These are phyloP conservation scores for Agaricus bisporus DNA, from an alignment of 768 basidiomycete genomes.

Conservation along the genomic window DNA sequence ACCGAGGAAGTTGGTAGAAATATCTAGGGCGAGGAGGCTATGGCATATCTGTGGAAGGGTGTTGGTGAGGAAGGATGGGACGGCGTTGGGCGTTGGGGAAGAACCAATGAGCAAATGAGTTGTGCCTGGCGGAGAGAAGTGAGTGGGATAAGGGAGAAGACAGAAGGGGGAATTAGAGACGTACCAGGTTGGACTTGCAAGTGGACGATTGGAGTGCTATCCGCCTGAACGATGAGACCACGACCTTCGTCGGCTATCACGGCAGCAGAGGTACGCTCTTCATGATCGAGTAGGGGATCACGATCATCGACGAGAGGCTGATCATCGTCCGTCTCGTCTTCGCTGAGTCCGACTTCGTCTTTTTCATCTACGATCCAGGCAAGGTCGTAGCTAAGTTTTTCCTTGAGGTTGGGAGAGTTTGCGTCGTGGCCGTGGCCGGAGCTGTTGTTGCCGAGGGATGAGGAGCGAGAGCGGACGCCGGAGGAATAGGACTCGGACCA, in stretches of 20 bases:
- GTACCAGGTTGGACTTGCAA: slow-evolving; percentile 70
- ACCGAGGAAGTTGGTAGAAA: slow-evolving; percentile 82
- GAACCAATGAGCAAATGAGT: slow-evolving; percentile 92
- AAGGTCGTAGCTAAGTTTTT: slow-evolving; percentile 72
- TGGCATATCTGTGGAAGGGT: slow-evolving; percentile 67
- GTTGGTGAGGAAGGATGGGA: slow-evolving; percentile 68
- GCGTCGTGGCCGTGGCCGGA: slow-evolving; percentile 31
- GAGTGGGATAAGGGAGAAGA: slow-evolving; percentile 9
- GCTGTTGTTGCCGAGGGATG: slow-evolving; percentile 48
- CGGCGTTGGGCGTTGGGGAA: slow-evolving; percentile 67
- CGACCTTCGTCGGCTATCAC: slow-evolving; percentile 81
- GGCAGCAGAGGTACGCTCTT: slow-evolving; percentile 66
- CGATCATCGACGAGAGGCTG: slow-evolving; percentile 31
- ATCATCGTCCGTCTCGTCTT: slow-evolving; percentile 51
- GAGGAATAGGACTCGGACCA: slow-evolving; percentile 73
- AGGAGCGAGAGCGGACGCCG: slow-evolving; percentile 63
- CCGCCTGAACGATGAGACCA: slow-evolving; percentile 74
- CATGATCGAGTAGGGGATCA: slow-evolving; percentile 34
- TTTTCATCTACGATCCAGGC: slow-evolving; percentile 74
- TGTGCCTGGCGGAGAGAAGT: slow-evolving; percentile 50
- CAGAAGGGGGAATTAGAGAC: slow-evolving; percentile 19
- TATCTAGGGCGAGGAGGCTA: slow-evolving; percentile 87
- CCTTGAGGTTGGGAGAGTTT: slow-evolving; percentile 39
- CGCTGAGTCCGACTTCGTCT: slow-evolving; percentile 56
- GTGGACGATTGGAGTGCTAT: slow-evolving; percentile 51